Percentiles rank a stretch among this genome's conserved stretches.
phyloP scores from a whole-genome alignment of 768 basidiomycete species.

The Myochromella boudieri region DNA sequence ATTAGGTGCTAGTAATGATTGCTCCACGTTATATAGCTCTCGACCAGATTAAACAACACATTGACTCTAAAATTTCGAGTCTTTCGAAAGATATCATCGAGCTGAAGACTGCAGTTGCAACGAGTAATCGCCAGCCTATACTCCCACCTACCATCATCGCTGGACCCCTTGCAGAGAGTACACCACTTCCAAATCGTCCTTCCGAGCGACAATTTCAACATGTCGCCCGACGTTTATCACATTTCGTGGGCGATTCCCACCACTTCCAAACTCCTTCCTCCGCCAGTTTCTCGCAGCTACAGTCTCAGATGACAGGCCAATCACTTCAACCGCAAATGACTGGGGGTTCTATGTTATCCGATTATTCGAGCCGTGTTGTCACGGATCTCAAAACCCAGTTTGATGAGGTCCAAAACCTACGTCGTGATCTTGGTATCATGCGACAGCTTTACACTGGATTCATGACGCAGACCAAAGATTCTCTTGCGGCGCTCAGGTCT shows the following conservation, averaged over 20 bases:
- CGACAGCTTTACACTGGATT: conserved; percentile 95
- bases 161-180: conserved; percentile 63
- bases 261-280: conserved; percentile 23
- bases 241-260: conserved; percentile 53
- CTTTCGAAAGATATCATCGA: conserved; percentile 91
- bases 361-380: conserved; percentile 73
- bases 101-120: conserved; percentile 64
- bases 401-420: conserved; percentile 91
- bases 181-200: conserved; percentile 65
- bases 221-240: conserved; percentile 73
- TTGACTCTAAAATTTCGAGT: conserved; percentile 84
- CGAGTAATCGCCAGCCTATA: conserved; percentile 51
- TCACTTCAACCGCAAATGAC: conserved; percentile 73
- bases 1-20: conserved; percentile 5
- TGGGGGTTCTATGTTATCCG: conserved; percentile 70
- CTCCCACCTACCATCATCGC: conserved; percentile 46
- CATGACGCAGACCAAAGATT: conserved; percentile 87
- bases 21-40: conserved; percentile 58
- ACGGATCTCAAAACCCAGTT: conserved; percentile 88
- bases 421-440: conserved; percentile 91
- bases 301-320: conserved; percentile 67
- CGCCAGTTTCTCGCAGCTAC: conserved; percentile 32
- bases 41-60: conserved; percentile 98
- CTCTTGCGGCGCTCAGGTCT: conserved; percentile 70
- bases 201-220: conserved; percentile 73